These are phyloP conservation scores for Botrytis sinoallii DNA, from an alignment of 2,329 filamentous ascomycete genomes.

Conservation along the genomic window DNA sequence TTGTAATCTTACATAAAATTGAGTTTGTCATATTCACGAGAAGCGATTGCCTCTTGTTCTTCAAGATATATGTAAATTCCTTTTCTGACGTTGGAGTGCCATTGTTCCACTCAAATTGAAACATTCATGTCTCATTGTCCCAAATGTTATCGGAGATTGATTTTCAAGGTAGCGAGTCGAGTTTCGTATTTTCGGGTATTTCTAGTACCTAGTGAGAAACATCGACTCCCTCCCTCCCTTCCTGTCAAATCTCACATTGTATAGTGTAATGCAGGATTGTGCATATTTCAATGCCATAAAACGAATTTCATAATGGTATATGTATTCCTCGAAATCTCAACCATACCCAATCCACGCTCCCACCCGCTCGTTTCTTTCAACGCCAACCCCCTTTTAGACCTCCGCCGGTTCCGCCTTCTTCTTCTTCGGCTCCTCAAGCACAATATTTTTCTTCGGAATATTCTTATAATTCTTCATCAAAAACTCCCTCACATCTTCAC, in stretches of 20 bases:
- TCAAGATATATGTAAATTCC: background rate
- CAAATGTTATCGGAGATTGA: background rate
- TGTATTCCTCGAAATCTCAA: background rate
- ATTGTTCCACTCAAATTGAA: background rate
- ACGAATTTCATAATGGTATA: background rate
- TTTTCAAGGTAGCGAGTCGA: background rate
- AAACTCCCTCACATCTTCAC: conserved; percentile 91
- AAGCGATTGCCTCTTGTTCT: background rate
- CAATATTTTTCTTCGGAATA: conserved; percentile 92
- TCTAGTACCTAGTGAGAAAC: background rate
- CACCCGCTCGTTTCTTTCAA: background rate
- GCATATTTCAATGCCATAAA: background rate
- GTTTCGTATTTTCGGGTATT: background rate
- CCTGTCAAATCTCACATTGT: background rate
- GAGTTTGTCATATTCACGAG: background rate
- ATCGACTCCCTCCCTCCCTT: background rate
- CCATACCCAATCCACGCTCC: background rate
- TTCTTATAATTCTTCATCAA: conserved; percentile 83
- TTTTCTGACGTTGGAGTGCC: background rate
- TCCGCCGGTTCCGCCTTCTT: conserved; percentile 62
- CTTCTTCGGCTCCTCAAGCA: conserved; percentile 93
- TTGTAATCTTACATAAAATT: background rate
- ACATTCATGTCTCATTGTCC: background rate
- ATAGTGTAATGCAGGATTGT: background rate
- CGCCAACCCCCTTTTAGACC: background rate